Evolutionary conservation across 2,329 filamentous ascomycete genomes (phyloP).

Genomic region (Monilinia fructigena): DNA sequence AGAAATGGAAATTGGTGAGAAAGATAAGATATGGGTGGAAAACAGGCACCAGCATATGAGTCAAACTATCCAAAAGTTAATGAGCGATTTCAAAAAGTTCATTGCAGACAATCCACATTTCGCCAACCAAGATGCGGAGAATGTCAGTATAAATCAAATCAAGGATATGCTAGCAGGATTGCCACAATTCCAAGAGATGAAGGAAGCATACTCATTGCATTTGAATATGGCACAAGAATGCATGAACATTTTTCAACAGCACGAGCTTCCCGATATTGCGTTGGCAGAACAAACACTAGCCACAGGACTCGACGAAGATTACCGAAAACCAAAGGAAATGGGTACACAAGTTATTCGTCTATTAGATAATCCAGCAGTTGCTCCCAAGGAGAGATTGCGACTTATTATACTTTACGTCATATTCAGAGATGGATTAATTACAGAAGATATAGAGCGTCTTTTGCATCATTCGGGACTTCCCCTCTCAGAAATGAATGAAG

Average conservation of each 20-base stretch:
- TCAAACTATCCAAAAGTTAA: conserved; percentile 90
- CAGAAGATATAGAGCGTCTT: conserved; percentile 80
- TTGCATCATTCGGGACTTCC: conserved; percentile 80
- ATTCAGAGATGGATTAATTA: conserved; percentile 80
- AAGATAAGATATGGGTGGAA: conserved; percentile 92
- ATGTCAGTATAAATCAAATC: conserved; percentile 82
- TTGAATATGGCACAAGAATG: conserved; percentile 96
- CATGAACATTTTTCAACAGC: conserved; percentile 86
- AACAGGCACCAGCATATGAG: conserved; percentile 97
- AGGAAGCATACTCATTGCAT: conserved; percentile 91
- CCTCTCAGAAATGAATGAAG: conserved; percentile 66
- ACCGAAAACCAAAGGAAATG: conserved; percentile 84
- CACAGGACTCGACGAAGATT: conserved; percentile 90
- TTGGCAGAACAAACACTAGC: conserved; percentile 87
- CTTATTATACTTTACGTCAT: conserved; percentile 83
- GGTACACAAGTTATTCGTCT: conserved; percentile 81
- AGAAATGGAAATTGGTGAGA: conserved; percentile 86
- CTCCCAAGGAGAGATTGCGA: conserved; percentile 72
- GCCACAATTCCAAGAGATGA: conserved; percentile 92
- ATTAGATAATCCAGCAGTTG: conserved; percentile 79
- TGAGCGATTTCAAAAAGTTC: conserved; percentile 90
- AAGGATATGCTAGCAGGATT: conserved; percentile 96
- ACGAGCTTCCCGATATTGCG: conserved; percentile 83
- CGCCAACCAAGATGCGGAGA: conserved; percentile 67
- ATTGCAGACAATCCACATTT: conserved; percentile 90